Evolutionary conservation across 495 filamentous ascomycete genomes (phyloP), one percentile per base, ranked within the genome.

Genomic region (Saxophila tyrrhenica): DNA sequence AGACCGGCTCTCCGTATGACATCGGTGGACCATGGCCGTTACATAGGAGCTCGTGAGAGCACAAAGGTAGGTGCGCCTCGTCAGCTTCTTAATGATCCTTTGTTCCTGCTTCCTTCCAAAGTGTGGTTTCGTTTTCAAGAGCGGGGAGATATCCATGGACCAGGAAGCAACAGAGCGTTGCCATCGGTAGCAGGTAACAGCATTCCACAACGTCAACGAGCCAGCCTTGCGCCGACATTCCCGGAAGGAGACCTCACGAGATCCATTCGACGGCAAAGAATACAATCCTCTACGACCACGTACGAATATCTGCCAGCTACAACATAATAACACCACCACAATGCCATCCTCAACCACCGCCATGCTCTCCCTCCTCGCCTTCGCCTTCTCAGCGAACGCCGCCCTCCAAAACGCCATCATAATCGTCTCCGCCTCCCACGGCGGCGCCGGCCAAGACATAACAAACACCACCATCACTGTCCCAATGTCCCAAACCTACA

Each of bases 391-490:
- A n/a, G n/a, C n/a, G n/a, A n/a, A n/a, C 29, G 23, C 20, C 23
- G 46, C 46, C 21, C 21, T 48, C 15, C 21, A 23, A 23, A 25
- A 15, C n/a, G 48, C 29, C 48, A 35, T 21, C 16, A 24, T 50
- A 20, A 20, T 39, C 10, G 53, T 60, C 50, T 32, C 39, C 39
- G 54, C 58, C 42, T 29, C 17, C 41, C 55, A 57, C 39, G 58
- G 58, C 44, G 59, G 59, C 46, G 59, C 55, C 25, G 55, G 55
- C 25, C 48, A 23, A 20, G 55, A 48, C 51, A 29, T 62, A 1
- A 57, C 55, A n/a, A 62, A 62, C 42, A 54, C 50, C 32, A 62
- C 59, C 35, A 48, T 62, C 51, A 8, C 22, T 22, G 47, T 58
- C 20, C 59, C 59, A 1, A 25, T 62, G n/a, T 55, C 53, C 41